A percentile compares a stretch with the other conserved stretches of the same genome.
phyloP scores from a whole-genome alignment of 2,329 filamentous ascomycete genomes.

The Xylaria sp. region DNA sequence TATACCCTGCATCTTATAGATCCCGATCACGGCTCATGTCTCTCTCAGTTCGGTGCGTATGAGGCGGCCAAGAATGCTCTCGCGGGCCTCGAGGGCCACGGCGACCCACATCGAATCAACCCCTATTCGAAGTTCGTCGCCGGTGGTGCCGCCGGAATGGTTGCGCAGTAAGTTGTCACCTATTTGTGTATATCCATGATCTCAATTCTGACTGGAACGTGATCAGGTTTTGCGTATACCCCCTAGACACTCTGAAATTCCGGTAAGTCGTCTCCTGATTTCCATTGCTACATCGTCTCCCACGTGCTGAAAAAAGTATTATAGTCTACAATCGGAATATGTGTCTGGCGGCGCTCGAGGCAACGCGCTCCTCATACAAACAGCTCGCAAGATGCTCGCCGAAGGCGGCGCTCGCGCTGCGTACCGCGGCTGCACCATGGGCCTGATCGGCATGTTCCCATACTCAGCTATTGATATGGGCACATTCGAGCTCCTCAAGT shows the following conservation, averaged over 20 bases:
- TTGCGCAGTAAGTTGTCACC: constrained; percentile 65
- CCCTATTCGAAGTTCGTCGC: constrained; percentile 85
- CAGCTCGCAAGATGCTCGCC: constrained; percentile 79
- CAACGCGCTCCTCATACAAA: constrained; percentile 74
- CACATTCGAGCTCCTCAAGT: constrained; percentile 90
- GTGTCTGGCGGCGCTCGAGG: constrained; percentile 80
- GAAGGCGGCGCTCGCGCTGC: constrained; percentile 69
- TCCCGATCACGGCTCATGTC: constrained; percentile 14
- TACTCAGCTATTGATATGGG: constrained; percentile 96
- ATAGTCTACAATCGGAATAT: constrained; percentile 86
- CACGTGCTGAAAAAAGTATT: constrained; percentile 37
- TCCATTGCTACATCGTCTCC: not conserved
- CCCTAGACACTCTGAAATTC: constrained; percentile 77
- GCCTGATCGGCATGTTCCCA: constrained; percentile 92
- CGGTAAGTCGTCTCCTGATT: constrained; percentile 33
- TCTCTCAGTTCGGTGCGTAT: constrained; percentile 75
- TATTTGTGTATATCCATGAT: not conserved
- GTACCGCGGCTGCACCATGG: constrained; percentile 91
- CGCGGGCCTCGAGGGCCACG: constrained; percentile 80
- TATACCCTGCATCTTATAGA: constrained; percentile 1
- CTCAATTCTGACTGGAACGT: constrained; percentile 21
- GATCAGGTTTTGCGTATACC: constrained; percentile 80
- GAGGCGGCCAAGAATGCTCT: constrained; percentile 89
- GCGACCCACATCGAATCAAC: constrained; percentile 72
- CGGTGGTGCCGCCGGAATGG: constrained; percentile 87